Evolutionary conservation across 2,329 filamentous ascomycete genomes (phyloP), one percentile per base, ranked within the genome.

Genomic region (Penicillium nordicum): DNA sequence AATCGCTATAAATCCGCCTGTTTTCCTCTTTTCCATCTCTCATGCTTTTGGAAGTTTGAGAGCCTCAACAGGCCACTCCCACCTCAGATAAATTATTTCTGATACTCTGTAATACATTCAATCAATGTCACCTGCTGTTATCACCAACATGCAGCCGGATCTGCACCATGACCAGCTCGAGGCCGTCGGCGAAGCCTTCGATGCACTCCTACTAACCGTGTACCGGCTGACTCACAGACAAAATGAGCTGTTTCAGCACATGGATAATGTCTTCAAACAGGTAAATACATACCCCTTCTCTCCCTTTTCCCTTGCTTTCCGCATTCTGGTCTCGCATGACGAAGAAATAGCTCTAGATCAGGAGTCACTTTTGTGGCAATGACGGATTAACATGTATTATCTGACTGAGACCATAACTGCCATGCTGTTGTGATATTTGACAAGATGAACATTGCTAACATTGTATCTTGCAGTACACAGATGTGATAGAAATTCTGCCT

Each of bases 261-360:
- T 76, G 54, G 65, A 72, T 60, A 69, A 73, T 65, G 70, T 75
- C 38, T 68, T 73, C 56, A 67, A 74, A 57, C 68, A 78, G 74
- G 75, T 78, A 75, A 62, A 63, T 64, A 57, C 23, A 43, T 38
- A 41, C 43, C 47, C 29, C 54, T 42, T 40, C 8, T 14, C 37
- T n/a, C 52, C 44, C 45, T 27, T n/a, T 56, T 25, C 34, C 34
- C 52, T 16, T 29, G n/a, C n/a, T 42, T 10, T 25, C 44, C 34
- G 49, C 42, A 50, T 53, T 48, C 42, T 47, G 60, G 65, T 71
- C 69, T 74, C 71, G 68, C 61, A 76, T 80, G 78, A 81, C 73
- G 80, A 82, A 6, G 72, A 77, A 74, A 76, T 27, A 90, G 88
- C 88, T 91, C 88, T 90, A 90, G 88, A 90, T 89, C 88, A 87